Conservation (phyloP, 768 basidiomycete species). For the Pleurotus salmoneostramineus region DNA sequence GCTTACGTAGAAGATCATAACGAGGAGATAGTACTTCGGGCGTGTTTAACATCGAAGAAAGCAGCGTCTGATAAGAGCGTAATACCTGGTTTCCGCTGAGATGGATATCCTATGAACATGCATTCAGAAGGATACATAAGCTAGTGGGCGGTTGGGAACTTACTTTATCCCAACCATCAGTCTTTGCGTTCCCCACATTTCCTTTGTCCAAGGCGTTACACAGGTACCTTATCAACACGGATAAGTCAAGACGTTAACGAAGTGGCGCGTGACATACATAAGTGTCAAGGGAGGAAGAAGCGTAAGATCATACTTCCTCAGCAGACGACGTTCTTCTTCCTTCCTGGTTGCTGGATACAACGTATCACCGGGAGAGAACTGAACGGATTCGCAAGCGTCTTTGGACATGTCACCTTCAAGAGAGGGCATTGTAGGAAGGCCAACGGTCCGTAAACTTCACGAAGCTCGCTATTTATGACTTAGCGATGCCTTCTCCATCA, state of each 20-base stretch:
- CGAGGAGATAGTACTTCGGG: slow-evolving; percentile 40
- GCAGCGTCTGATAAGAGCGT: not conserved
- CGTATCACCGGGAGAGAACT: not conserved
- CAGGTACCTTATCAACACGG: slow-evolving; percentile 30
- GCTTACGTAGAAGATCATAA: slow-evolving; percentile 42
- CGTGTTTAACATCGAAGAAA: not conserved
- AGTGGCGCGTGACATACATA: slow-evolving; percentile 24
- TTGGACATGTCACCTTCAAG: not conserved
- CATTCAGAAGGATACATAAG: not conserved
- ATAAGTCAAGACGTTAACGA: no score
- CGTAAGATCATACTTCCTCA: slow-evolving; percentile 37
- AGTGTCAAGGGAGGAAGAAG: slow-evolving; percentile 39
- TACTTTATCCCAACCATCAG: slow-evolving; percentile 46
- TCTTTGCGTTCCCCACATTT: slow-evolving; percentile 50
- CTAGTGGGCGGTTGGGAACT: not conserved
- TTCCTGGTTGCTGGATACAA: not conserved
- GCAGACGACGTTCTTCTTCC: slow-evolving; percentile 26
- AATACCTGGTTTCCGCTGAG: slow-evolving; percentile 41
- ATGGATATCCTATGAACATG: slow-evolving; percentile 32
- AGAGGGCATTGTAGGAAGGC: not conserved
- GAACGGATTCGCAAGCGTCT: not conserved
- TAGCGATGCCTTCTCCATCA: not conserved
- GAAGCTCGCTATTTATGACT: slow-evolving; percentile 1
- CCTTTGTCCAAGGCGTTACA: slow-evolving; percentile 48
- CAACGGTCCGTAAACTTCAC: not conserved